Conservation (phyloP, 2,329 filamentous ascomycete species). For the Pseudogymnoascus sp. region DNA sequence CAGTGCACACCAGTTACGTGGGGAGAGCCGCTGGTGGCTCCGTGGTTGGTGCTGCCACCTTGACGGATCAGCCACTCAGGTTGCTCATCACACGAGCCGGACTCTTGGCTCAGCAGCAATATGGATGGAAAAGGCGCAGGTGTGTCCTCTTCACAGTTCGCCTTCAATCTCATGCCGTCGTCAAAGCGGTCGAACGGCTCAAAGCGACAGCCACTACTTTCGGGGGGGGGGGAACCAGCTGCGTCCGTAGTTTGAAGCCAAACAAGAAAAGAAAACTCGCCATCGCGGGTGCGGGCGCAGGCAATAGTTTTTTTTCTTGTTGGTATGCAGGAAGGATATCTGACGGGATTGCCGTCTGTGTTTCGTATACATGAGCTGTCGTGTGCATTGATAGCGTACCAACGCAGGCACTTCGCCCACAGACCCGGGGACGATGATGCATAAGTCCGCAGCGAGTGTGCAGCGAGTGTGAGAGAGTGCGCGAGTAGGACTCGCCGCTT, state of each 20-base stretch:
- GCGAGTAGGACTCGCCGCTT: constrained; percentile 2
- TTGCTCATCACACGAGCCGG: background rate
- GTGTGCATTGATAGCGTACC: background rate
- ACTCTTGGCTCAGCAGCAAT: background rate
- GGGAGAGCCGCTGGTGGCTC: background rate
- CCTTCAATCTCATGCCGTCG: background rate
- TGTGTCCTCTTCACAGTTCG: background rate
- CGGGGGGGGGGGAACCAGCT: background rate
- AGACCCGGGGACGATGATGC: constrained; percentile 3
- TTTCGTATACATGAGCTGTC: constrained; percentile 7
- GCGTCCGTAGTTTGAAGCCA: background rate
- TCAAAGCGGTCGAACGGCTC: background rate
- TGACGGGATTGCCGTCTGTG: background rate
- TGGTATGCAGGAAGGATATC: background rate
- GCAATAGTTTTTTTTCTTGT: background rate
- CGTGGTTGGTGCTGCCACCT: constrained; percentile 2
- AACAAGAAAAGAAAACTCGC: background rate
- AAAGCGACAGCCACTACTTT: constrained; percentile 1
- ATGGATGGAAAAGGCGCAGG: background rate
- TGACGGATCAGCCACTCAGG: background rate
- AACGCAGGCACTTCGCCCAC: constrained; percentile 6
- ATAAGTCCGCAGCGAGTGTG: background rate
- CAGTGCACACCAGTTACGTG: background rate
- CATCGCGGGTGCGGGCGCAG: background rate
- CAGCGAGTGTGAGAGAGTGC: background rate